Conservation (phyloP, 2,329 filamentous ascomycete species). For the Graphium sp. region DNA sequence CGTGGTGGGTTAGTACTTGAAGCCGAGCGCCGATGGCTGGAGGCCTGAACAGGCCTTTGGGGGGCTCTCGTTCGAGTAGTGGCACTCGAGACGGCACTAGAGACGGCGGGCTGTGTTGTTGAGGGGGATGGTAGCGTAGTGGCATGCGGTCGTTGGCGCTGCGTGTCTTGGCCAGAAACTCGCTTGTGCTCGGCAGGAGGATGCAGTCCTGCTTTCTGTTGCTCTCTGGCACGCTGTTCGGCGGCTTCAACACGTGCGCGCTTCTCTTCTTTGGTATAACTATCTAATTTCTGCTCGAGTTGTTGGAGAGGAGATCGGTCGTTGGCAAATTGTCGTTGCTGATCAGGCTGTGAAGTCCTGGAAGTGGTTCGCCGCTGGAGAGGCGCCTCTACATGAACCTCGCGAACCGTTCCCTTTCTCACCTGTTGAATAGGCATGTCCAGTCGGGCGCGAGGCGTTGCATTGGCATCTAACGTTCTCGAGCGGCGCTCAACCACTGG, state of each 20-base stretch:
- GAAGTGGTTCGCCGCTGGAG: slow-evolving; percentile 19
- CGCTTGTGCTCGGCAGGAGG: not conserved
- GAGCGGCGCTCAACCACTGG: not conserved
- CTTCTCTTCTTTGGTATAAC: slow-evolving; percentile 93
- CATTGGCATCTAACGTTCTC: not conserved
- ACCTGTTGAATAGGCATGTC: slow-evolving; percentile 3
- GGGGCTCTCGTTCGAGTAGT: too few species aligned
- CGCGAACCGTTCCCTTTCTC: slow-evolving; percentile 3
- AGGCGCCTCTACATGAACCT: slow-evolving; percentile 3
- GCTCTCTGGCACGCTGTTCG: slow-evolving; percentile 55
- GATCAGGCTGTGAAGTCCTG: slow-evolving; percentile 19
- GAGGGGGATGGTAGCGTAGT: too few species aligned
- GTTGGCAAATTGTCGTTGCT: slow-evolving; percentile 49
- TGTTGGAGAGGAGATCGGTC: slow-evolving; percentile 85
- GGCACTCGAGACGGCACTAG: too few species aligned
- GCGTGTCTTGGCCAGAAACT: too few species aligned
- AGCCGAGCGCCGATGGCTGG: too few species aligned
- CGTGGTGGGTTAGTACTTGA: too few species aligned
- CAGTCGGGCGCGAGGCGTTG: slow-evolving; percentile 6
- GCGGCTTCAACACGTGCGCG: slow-evolving; percentile 70
- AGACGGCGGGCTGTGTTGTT: too few species aligned
- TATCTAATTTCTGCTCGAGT: slow-evolving; percentile 77
- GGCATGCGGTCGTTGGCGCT: too few species aligned
- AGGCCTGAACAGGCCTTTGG: too few species aligned
- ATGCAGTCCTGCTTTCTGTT: too few species aligned